These are phyloP conservation scores for Solidago caesia DNA, from an alignment of 129 eudicot genomes.

Conservation along the genomic window DNA sequence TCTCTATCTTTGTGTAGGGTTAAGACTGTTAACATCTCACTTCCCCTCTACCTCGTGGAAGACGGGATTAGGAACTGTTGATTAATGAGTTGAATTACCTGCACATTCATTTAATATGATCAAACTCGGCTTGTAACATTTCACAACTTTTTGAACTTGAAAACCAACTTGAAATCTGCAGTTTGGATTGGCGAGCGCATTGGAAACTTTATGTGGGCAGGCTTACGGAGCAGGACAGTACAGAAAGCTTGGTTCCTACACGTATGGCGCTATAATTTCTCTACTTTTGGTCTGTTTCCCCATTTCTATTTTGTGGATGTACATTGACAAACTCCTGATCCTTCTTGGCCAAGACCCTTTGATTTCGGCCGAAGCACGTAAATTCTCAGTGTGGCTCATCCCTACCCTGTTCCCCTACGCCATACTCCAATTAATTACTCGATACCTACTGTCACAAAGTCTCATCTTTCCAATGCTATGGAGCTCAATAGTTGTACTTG, in stretches of 20 bases:
- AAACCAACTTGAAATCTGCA: neutral
- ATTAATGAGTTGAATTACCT: no score
- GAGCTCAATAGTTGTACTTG: neutral
- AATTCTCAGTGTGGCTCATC: conserved; percentile 4
- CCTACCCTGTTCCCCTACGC: neutral
- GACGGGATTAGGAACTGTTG: no score
- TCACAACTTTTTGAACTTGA: neutral
- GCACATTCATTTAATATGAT: no score
- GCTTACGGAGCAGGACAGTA: conserved; percentile 15
- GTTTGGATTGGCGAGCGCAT: conserved; percentile 14
- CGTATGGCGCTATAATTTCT: neutral
- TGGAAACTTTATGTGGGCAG: conserved; percentile 16
- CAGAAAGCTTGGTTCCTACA: neutral
- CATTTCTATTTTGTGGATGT: neutral
- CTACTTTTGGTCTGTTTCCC: neutral
- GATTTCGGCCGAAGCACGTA: conserved; percentile 11
- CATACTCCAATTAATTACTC: neutral
- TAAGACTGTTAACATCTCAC: no score
- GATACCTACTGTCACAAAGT: conserved; percentile 8
- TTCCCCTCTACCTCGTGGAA: no score
- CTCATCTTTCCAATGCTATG: conserved; percentile 1
- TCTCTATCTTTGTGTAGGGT: no score
- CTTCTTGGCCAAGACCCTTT: conserved; percentile 9
- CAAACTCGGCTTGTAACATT: neutral
- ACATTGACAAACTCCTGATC: neutral